Evolutionary conservation across 331 rosid genomes (phyloP).

Genomic region (Acacia concinna): DNA sequence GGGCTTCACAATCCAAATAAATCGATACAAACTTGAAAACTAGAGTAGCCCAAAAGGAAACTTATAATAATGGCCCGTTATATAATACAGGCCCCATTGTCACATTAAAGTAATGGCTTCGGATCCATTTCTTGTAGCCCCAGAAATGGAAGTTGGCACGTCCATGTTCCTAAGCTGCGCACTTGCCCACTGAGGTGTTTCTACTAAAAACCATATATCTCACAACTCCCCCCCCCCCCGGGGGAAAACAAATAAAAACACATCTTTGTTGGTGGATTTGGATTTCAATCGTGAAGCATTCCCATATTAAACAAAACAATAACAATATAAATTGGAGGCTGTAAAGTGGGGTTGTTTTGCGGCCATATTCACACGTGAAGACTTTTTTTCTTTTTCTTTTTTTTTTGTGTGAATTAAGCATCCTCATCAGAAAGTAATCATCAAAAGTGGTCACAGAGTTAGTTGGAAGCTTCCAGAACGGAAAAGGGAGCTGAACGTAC

Average conservation of each 20-base stretch:
- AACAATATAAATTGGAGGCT: no score
- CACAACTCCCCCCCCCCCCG: no score
- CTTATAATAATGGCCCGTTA: not conserved
- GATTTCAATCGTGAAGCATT: no score
- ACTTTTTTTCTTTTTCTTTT: not conserved
- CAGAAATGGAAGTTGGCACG: no score
- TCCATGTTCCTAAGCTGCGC: no score
- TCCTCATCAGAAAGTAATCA: not conserved
- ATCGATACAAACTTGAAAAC: not conserved
- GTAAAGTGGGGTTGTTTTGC: no score
- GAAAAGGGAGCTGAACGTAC: slow-evolving; percentile 25
- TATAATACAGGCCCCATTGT: not conserved
- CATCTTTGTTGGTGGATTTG: no score
- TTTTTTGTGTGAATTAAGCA: not conserved
- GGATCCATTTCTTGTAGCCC: no score
- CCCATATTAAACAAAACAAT: no score
- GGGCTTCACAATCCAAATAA: not conserved
- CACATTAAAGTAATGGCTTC: not conserved
- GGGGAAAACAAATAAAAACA: no score
- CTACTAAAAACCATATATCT: no score
- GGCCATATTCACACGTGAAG: not conserved
- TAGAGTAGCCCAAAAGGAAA: not conserved
- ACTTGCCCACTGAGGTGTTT: no score
- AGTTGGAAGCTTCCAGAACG: not conserved
- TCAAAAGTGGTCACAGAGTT: not conserved